Evolutionary conservation across 176 grass and related monocot species (phyloP), one percentile per base, ranked within the genome.

Genomic region (Leersia perrieri): DNA sequence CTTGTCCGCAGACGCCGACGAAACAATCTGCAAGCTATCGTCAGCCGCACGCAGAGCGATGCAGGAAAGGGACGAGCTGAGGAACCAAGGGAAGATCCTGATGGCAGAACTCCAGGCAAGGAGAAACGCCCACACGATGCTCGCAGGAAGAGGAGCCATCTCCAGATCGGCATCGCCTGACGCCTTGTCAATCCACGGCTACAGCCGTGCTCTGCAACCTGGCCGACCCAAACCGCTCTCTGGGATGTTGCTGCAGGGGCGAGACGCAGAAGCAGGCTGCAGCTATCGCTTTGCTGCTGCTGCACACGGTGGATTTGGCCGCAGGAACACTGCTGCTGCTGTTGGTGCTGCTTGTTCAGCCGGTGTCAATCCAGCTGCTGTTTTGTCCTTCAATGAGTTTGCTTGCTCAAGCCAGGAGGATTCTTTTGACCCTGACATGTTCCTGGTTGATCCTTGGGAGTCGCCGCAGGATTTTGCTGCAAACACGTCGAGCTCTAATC

Each of bases 341-440:
- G n/a, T n/a, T n/a, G n/a, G n/a, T 49, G 45, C 45, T 49, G 45
- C 15, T 49, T 49, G 45, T 49, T 42, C 68, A 0, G 5, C 36
- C 57, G 29, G 32, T 16, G 12, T 51, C 9, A 22, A 22, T 66
- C 23, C n/a, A 30, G 53, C n/a, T 38, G 53, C 5, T 9, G 33
- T 3, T 33, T 27, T 45, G 33, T 20, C 60, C 45, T 32, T 23
- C 23, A 11, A 63, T 32, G 49, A 36, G 16, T 23, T 76, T 1
- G 26, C 72, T 62, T 87, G 72, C 14, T 51, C 64, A 12, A 57
- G 47, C 16, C 74, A 78, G 67, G 75, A 70, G 15, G 64, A 58
- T 20, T 39, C 64, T 1, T 88, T 84, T 10, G 81, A 88, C 6
- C 69, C 87, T 18, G 61, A 88, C 69, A 74, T 80, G 75, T 84